Base-by-base conservation (phyloP, 768 basidiomycete species). In the Cyclocybe cylindracea region DNA sequence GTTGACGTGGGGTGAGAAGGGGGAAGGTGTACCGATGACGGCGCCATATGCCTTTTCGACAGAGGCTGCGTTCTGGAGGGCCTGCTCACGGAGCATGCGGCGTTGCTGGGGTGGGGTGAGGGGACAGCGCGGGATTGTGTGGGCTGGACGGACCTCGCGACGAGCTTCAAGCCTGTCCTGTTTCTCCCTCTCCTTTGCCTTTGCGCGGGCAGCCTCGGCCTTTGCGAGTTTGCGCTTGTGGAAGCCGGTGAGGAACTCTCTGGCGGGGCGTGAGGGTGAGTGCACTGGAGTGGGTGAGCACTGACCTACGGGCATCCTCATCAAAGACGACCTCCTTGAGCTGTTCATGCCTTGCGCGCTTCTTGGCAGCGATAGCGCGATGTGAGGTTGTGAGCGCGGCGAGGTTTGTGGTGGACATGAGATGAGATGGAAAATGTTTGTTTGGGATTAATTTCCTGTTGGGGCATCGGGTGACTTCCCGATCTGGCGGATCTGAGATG, bases 161-260 rank as follows among this genome's bases (percentile, higher is more conserved):
- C 93, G 76, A n/a, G 80, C 68, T 60, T 92, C 86, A 16, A 85
- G 72, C 60, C 86, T 80, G 48, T 86, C 85, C 62, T 85, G 80
- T 65, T 90, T 91, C 62, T 92, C 88, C 57, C 86, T 75, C 61
- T 91, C 84, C 55, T 80, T 71, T 10, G 91, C 91, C 66, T 82
- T 87, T 58, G 83, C 78, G 60, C 82, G 84, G 39, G 86, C 80
- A 44, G 82, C 86, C 60, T 95, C 91, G 56, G 84, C 79, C 66
- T 89, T 91, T 53, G 85, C 87, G 45, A 93, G 70, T 70, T 96
- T 97, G 60, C 94, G 84, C 70, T 95, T 95, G 67, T 89, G 88
- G 67, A 97, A 97, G 24, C 94, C 94, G 13, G 93, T 95, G 65
- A 97, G 73, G 70, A 89, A 97, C 53, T 95, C 88, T 64, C 94